phyloP scores from a whole-genome alignment of 2,329 filamentous ascomycete genomes.

The Ophiosphaerella korrae region DNA sequence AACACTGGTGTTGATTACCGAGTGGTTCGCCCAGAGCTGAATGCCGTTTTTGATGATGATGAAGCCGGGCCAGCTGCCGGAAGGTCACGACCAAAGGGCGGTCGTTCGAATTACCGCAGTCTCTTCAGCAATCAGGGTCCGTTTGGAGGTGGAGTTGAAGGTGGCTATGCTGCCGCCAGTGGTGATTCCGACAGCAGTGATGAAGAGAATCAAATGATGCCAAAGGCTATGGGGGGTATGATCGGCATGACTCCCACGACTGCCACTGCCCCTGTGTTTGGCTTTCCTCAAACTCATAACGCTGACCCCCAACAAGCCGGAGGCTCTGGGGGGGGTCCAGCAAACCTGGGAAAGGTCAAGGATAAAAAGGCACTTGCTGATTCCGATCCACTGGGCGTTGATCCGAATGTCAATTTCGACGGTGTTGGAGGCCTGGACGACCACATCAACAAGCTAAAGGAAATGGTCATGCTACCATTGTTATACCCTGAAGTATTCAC shows the following conservation, averaged over 20 bases:
- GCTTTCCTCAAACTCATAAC: conserved; percentile 63
- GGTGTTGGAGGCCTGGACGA: conserved; percentile 90
- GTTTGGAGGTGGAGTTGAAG: conserved; percentile 83
- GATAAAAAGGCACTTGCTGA: conserved; percentile 91
- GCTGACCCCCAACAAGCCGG: conserved; percentile 59
- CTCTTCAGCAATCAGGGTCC: conserved; percentile 91
- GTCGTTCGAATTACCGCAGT: conserved; percentile 66
- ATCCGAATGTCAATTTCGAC: conserved; percentile 90
- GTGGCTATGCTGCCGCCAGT: conserved; percentile 75
- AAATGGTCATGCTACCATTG: conserved; percentile 95
- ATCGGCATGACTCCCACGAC: conserved; percentile 68
- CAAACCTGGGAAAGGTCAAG: conserved; percentile 91
- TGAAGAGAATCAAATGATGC: conserved; percentile 76
- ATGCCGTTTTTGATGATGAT: conserved; percentile 75
- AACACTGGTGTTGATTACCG: conserved; percentile 77
- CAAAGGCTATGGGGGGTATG: conserved; percentile 61
- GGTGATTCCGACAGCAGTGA: conserved; percentile 97
- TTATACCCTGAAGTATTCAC: conserved; percentile 94
- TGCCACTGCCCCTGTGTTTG: conserved; percentile 55
- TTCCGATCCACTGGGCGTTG: conserved; percentile 91
- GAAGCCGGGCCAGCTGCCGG: conserved; percentile 71
- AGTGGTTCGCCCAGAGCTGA: conserved; percentile 75
- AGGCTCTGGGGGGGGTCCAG: conserved; percentile 65
- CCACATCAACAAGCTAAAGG: conserved; percentile 96
- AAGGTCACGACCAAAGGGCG: conserved; percentile 67